A percentile compares a stretch with the other conserved stretches of the same genome.
phyloP scores from a whole-genome alignment of 2,329 filamentous ascomycete species.

The Nigrospora sphaerica region DNA sequence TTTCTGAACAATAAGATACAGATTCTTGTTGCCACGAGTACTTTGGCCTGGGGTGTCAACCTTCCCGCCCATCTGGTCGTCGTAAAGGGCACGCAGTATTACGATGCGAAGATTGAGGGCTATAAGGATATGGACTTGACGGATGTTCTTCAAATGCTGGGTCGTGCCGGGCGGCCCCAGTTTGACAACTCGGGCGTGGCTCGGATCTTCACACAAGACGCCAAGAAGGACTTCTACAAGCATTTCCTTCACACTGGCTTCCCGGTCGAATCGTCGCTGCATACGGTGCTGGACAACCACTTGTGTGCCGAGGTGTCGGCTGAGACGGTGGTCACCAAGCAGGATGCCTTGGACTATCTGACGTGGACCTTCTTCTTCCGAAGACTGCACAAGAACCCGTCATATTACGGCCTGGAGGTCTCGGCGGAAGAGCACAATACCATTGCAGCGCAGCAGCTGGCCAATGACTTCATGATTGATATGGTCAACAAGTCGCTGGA shows the following conservation, averaged over 20 bases:
- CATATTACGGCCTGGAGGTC: slow-evolving; percentile 94
- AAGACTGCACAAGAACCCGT: slow-evolving; percentile 93
- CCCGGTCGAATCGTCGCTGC: slow-evolving; percentile 90
- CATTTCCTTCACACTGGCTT: slow-evolving; percentile 98
- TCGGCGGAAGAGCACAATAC: slow-evolving; percentile 88
- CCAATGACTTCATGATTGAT: slow-evolving; percentile 90
- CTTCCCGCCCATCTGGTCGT: slow-evolving; percentile 93
- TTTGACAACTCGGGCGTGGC: slow-evolving; percentile 96
- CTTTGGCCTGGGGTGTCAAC: slow-evolving; percentile 96
- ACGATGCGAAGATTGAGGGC: slow-evolving; percentile 93
- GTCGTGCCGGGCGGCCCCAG: slow-evolving; percentile 88
- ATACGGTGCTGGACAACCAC: slow-evolving; percentile 96
- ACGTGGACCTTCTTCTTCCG: slow-evolving; percentile 99
- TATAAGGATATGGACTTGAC: slow-evolving; percentile 99
- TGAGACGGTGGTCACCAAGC: slow-evolving; percentile 86
- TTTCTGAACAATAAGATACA: slow-evolving; percentile 98
- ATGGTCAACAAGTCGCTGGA: slow-evolving; percentile 82
- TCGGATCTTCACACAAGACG: slow-evolving; percentile 92
- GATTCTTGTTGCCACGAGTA: slow-evolving; percentile 90
- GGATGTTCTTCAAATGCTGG: slow-evolving; percentile 96
- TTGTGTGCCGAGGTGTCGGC: slow-evolving; percentile 90
- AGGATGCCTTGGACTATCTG: slow-evolving; percentile 93
- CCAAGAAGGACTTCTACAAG: slow-evolving; percentile 99
- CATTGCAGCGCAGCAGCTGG: slow-evolving; percentile 73
- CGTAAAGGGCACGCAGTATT: slow-evolving; percentile 97